Evolutionary conservation across 2,329 filamentous ascomycete genomes (phyloP), one percentile per base, ranked within the genome.

Genomic region (Arthroderma uncinatum): DNA sequence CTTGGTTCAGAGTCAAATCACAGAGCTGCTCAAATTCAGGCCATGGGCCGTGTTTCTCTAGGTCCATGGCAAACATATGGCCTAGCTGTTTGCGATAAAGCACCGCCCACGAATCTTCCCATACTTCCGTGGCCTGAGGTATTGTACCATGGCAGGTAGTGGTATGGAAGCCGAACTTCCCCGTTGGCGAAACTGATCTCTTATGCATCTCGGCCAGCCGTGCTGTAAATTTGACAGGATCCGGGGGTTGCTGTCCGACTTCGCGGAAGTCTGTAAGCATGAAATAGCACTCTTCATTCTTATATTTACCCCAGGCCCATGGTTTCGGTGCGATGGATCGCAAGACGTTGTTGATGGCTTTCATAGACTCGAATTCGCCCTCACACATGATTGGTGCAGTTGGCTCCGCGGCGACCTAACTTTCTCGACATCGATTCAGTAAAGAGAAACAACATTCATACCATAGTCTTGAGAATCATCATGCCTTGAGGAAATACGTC

Each of bases 141-240:
- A 58, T 58, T 54, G 58, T 59, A 16, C 57, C 63, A 55, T 58
- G 60, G 48, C 57, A 64, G 9, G 66, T 68, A 4, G 60, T 59
- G 6, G 63, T 58, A 54, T 64, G 61, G 36, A 67, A 68, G n/a
- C 67, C 67, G 28, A 66, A 69, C 60, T 65, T 66, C 2, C 65
- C 65, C 1, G 59, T 67, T 1, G 65, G 63, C 3, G 64, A 66
- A 2, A 56, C 53, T 1, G 60, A 62, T 6, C 53, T 63, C 21
- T 36, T 48, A 47, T 67, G 65, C 25, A 67, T 37, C 21, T 65
- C 61, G 4, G 64, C 65, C 7, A 67, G 52, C 14, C 58, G 52
- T 19, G 58, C 36, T 1, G 59, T 55, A 33, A 65, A 61, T 19
- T 47, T 60, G 4, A 54, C 21, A 21, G 60, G 58, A 25, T 64